Evolutionary conservation across 2,329 filamentous ascomycete species (phyloP).

Genomic region (Aspergillus costaricaensis): DNA sequence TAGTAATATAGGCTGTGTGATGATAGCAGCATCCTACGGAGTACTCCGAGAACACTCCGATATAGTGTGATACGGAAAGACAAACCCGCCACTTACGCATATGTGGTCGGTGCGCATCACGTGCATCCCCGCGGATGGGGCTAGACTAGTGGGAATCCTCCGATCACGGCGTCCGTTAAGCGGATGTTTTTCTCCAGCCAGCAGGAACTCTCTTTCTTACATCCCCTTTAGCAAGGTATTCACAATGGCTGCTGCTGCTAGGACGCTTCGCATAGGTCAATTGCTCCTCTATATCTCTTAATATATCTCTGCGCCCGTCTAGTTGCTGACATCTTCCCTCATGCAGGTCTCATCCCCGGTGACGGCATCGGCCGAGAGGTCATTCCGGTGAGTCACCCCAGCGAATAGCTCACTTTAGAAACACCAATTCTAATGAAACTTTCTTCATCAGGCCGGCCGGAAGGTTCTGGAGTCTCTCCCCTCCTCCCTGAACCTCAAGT

Average conservation of each 20-base stretch:
- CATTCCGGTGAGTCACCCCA: constrained; percentile 65
- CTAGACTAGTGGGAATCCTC: constrained; percentile 22
- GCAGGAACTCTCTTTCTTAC: constrained; percentile 9
- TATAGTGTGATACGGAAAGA: not conserved
- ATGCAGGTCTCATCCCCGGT: constrained; percentile 85
- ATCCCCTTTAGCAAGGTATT: constrained; percentile 11
- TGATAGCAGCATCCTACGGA: no score
- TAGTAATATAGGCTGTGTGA: no score
- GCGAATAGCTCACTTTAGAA: not conserved
- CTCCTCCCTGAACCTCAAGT: constrained; percentile 84
- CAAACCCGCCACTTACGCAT: not conserved
- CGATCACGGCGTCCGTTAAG: constrained; percentile 30
- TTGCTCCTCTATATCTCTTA: constrained; percentile 17
- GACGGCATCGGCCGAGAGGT: constrained; percentile 99
- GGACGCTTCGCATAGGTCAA: constrained; percentile 69
- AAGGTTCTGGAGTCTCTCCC: constrained; percentile 91
- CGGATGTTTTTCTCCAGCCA: constrained; percentile 14
- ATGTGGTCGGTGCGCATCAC: not conserved
- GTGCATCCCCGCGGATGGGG: not conserved
- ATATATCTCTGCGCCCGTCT: not conserved
- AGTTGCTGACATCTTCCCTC: constrained; percentile 19
- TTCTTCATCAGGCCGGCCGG: constrained; percentile 64
- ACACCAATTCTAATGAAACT: constrained; percentile 16
- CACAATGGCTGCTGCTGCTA: constrained; percentile 53
- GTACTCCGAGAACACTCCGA: no score